These are phyloP conservation scores for Pythium dissotocum DNA, from an alignment of 352 stramenopile species.

Conservation along the genomic window DNA sequence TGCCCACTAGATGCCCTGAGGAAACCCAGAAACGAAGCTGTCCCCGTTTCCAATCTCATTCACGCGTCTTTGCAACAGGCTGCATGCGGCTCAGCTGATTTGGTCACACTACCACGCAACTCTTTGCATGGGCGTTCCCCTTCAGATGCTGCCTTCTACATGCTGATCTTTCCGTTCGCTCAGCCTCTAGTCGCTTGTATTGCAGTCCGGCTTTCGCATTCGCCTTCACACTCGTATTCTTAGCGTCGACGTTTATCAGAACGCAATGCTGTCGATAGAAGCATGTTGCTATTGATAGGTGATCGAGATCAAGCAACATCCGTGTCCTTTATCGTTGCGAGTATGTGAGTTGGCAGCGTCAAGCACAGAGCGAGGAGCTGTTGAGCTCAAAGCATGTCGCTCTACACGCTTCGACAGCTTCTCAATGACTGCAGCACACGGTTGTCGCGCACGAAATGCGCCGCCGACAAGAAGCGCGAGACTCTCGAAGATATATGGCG, in stretches of 20 bases:
- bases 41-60: too few species aligned
- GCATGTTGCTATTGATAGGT: not conserved
- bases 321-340: not conserved
- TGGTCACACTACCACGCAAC: too few species aligned
- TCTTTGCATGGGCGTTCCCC: too few species aligned
- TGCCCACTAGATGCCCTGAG: too few species aligned
- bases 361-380: not conserved
- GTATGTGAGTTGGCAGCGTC: not conserved
- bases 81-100: too few species aligned
- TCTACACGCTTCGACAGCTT: conserved; percentile 78
- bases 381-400: conserved; percentile 40
- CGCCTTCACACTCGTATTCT: not conserved
- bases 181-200: too few species aligned
- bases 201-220: not conserved
- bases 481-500: conserved; percentile 73
- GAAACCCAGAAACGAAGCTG: too few species aligned
- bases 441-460: conserved; percentile 54
- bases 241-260: not conserved
- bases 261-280: not conserved
- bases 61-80: too few species aligned
- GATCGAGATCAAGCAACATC: not conserved
- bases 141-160: not conserved
- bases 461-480: conserved; percentile 64
- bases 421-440: conserved; percentile 70
- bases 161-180: not conserved